Base-by-base conservation (phyloP, 352 stramenopile species). In the Pythium sukuiense region DNA sequence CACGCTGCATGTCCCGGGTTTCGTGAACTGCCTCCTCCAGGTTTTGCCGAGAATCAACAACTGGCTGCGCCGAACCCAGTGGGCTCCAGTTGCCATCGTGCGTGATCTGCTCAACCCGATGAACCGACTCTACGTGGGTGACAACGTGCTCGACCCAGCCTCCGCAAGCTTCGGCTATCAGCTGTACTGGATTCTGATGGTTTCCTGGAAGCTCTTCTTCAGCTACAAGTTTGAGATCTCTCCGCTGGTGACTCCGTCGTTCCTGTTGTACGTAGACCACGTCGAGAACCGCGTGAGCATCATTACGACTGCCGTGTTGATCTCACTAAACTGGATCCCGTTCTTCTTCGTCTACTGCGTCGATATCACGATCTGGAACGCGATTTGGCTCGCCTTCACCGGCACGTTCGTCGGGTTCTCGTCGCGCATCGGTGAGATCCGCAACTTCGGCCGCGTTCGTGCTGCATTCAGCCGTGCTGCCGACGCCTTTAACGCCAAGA, bases 281-380 rank as follows among this genome's bases (percentile, higher is more conserved):
- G 73, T 98, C 29, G 84, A 93, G 63, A 95, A 89, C 70, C 73
- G 81, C 33, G 88, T 93, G 48, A 94, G 84, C 55, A 86, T 96
- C 52, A 77, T 95, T 59, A 85, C 80, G 49, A 97, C 90, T 2
- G 65, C 78, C 41, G 71, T 98, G 26, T 74, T 99, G n/a, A 93
- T 99, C 30, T 73, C 93, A 0, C 72, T 99, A 27, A 89, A 98
- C 67, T 99, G 97, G 97, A 73, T 98, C 30, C 97, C 97, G 9
- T 97, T 98, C 67, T 98, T 99, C 73, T 90, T 99, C 67, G 97
- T 99, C 0, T 99, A 98, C 72, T 93, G 97, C 41, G 98, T 99
- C 58, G 97, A 99, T 63, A 98, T 98, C 71, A 98, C 91, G 45
- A 99, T 99, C 67, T 99, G 97, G 97, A 99, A 98, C 68, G 87